Conservation (phyloP, 208 protist genomes). For the Acanthamoeba lenticulata region DNA sequence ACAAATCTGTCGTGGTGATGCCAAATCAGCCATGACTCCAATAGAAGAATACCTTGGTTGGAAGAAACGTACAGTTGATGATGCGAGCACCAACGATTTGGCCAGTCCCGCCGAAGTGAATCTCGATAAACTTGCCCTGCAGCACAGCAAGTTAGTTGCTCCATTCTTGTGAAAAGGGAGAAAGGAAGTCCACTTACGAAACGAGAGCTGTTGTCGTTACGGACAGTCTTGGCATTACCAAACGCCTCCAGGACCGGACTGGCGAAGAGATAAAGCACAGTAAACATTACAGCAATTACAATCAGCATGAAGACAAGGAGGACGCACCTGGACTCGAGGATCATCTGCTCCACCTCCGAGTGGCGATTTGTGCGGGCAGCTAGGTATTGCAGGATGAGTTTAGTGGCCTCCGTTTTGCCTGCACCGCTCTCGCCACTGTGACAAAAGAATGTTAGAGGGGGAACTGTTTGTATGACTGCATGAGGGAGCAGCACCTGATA, state of each 20-base stretch:
- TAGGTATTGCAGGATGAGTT: constrained; percentile 87
- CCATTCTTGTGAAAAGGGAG: too few species aligned
- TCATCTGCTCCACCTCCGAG: constrained; percentile 79
- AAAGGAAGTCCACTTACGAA: constrained; percentile 64
- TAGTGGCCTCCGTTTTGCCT: constrained; percentile 88
- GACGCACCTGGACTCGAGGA: constrained; percentile 78
- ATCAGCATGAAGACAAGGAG: too few species aligned
- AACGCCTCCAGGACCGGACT: constrained; percentile 81
- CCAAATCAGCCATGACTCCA: neutral
- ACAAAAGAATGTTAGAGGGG: neutral
- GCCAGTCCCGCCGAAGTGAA: constrained; percentile 77
- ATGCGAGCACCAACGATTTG: constrained; percentile 78
- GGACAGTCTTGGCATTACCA: constrained; percentile 84
- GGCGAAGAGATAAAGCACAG: neutral
- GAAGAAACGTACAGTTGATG: constrained; percentile 74
- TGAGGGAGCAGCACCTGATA: constrained; percentile 69
- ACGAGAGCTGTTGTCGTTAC: constrained; percentile 87
- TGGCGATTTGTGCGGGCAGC: constrained; percentile 62
- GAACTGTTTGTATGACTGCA: too few species aligned
- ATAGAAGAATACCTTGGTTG: too few species aligned
- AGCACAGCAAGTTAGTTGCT: neutral
- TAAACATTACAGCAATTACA: constrained; percentile 18
- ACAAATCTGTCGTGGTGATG: neutral
- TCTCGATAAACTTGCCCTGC: constrained; percentile 84
- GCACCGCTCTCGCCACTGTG: constrained; percentile 83